These are phyloP conservation scores for Choiromyces venosus DNA, from an alignment of 495 filamentous ascomycete species.

Conservation along the genomic window DNA sequence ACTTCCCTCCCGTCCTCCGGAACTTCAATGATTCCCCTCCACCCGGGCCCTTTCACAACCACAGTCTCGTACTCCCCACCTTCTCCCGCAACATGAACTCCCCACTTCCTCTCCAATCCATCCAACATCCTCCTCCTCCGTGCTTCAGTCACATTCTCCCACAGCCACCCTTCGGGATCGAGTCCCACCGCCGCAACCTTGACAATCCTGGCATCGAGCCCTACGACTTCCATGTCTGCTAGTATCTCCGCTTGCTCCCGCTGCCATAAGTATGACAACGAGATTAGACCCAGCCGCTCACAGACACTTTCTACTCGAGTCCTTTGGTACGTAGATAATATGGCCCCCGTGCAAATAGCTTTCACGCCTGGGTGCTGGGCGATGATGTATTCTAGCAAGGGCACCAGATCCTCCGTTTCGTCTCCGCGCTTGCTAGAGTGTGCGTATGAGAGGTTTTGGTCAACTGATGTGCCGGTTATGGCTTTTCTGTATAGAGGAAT, in stretches of 20 bases:
- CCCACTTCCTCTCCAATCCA: slow-evolving; percentile 64
- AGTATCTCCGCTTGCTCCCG: slow-evolving; percentile 65
- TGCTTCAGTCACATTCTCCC: slow-evolving; percentile 66
- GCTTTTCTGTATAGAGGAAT: slow-evolving; percentile 72
- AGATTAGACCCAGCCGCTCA: slow-evolving; percentile 64
- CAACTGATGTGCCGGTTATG: slow-evolving; percentile 64
- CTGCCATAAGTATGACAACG: slow-evolving; percentile 86
- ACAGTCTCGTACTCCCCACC: slow-evolving; percentile 97
- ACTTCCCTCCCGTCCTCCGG: slow-evolving; percentile 51
- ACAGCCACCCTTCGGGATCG: slow-evolving; percentile 66
- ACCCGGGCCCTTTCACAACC: slow-evolving; percentile 68
- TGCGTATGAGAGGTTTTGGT: slow-evolving; percentile 58
- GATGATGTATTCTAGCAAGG: slow-evolving; percentile 61
- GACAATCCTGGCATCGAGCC: slow-evolving; percentile 78
- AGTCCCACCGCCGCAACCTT: slow-evolving; percentile 91
- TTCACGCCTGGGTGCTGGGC: slow-evolving; percentile 66
- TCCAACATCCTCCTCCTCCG: slow-evolving; percentile 52
- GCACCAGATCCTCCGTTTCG: slow-evolving; percentile 81
- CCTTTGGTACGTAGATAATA: slow-evolving; percentile 90
- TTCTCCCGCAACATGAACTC: slow-evolving; percentile 62
- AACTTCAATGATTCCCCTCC: slow-evolving; percentile 62
- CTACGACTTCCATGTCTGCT: slow-evolving; percentile 69
- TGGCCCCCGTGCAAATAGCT: slow-evolving; percentile 83
- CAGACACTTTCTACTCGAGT: slow-evolving; percentile 89
- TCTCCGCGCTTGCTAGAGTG: slow-evolving; percentile 46